Evolutionary conservation across 495 filamentous ascomycete species (phyloP).

Genomic region (Oidiodendron maius): DNA sequence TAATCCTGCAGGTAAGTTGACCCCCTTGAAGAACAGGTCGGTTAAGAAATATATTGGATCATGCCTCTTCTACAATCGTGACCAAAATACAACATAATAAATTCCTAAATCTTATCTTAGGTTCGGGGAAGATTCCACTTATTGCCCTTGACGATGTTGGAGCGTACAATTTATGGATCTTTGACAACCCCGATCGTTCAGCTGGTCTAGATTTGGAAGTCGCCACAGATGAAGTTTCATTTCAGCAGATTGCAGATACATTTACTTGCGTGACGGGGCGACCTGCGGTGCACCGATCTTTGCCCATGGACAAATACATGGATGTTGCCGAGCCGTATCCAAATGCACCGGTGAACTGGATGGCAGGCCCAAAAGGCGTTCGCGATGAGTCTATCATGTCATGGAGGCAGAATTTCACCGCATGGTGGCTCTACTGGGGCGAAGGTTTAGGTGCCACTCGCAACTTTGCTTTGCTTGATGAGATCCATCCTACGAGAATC

Average conservation of each 20-base stretch:
- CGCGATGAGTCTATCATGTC: background rate
- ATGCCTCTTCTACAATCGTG: too few species aligned
- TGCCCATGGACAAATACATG: background rate
- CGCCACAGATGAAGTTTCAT: conserved; percentile 26
- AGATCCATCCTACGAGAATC: conserved; percentile 28
- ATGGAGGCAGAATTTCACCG: background rate
- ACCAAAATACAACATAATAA: too few species aligned
- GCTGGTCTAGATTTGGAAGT: conserved; percentile 27
- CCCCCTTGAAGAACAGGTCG: too few species aligned
- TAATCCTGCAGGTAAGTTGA: conserved; percentile 16
- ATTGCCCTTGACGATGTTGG: conserved; percentile 24
- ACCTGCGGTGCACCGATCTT: background rate
- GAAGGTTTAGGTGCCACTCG: background rate
- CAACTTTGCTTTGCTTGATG: conserved; percentile 30
- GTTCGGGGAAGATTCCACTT: conserved; percentile 19
- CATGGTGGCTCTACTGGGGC: background rate
- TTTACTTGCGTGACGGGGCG: conserved; percentile 23
- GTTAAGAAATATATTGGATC: too few species aligned
- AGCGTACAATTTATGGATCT: conserved; percentile 19
- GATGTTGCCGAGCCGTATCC: background rate
- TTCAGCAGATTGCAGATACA: conserved; percentile 24
- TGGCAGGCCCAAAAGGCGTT: background rate
- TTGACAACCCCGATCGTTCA: conserved; percentile 15
- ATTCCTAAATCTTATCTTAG: too few species aligned
- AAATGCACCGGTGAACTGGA: background rate